A percentile compares a stretch with the other conserved stretches of the same genome.
These are phyloP conservation scores for Escallonia rubra DNA, from an alignment of 129 eudicot species.

Conservation along the genomic window DNA sequence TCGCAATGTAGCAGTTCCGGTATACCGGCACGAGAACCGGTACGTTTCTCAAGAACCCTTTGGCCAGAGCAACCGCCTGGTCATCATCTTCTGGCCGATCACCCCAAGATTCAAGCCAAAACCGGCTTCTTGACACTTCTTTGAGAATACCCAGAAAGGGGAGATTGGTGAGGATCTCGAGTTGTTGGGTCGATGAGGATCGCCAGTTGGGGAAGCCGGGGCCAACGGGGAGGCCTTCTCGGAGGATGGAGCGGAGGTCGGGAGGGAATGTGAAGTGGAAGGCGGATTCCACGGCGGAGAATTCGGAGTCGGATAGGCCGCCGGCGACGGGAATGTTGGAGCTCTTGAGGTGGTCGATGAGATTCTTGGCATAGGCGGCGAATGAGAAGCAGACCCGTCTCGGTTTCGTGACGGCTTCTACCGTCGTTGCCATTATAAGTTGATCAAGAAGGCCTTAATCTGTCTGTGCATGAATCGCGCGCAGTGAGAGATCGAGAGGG, in stretches of 20 bases:
- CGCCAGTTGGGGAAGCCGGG: slow-evolving; percentile 93
- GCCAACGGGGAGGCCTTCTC: slow-evolving; percentile 77
- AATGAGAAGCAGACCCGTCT: slow-evolving; percentile 63
- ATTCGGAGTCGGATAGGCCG: slow-evolving; percentile 55
- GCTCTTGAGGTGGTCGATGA: slow-evolving; percentile 46
- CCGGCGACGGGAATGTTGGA: slow-evolving; percentile 41
- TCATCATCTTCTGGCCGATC: slow-evolving; percentile 43
- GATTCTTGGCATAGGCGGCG: slow-evolving; percentile 81
- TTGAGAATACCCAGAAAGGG: slow-evolving; percentile 57
- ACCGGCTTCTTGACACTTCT: slow-evolving; percentile 27
- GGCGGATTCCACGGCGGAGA: slow-evolving; percentile 46
- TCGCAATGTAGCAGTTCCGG: slow-evolving; percentile 50
- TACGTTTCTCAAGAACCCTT: slow-evolving; percentile 26
- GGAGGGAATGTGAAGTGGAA: slow-evolving; percentile 71
- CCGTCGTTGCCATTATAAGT: slow-evolving; percentile 20
- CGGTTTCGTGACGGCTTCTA: slow-evolving; percentile 15
- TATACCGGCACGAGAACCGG: slow-evolving; percentile 78
- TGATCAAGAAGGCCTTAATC: too few species aligned
- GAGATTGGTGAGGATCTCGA: slow-evolving; percentile 40
- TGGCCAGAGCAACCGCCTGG: slow-evolving; percentile 47
- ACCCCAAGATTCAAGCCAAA: slow-evolving; percentile 72
- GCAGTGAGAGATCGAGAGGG: too few species aligned
- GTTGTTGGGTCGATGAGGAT: slow-evolving; percentile 67
- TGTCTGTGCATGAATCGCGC: too few species aligned
- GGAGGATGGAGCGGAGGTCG: slow-evolving; percentile 78